phyloP scores from a whole-genome alignment of 202 grass and related monocot genomes.

The Hordeum pubiflorum region DNA sequence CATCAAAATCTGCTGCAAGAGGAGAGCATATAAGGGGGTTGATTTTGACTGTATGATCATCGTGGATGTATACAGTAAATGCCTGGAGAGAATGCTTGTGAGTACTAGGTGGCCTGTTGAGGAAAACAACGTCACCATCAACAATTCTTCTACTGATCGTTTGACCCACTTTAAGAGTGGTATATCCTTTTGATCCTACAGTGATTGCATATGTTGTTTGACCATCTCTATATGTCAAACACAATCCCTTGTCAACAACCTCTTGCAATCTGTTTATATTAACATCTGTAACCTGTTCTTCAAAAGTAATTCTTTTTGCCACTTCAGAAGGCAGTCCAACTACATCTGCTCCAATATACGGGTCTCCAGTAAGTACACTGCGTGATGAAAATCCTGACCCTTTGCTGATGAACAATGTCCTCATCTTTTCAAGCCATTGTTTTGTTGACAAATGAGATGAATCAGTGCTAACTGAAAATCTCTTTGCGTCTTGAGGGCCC shows the following conservation, averaged over 20 bases:
- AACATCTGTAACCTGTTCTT: conserved; percentile 73
- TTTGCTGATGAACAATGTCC: conserved; percentile 83
- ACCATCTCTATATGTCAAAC: conserved; percentile 82
- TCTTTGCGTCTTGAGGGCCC: conserved; percentile 71
- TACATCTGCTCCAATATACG: conserved; percentile 74
- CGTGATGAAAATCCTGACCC: conserved; percentile 87
- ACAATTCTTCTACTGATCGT: conserved; percentile 65
- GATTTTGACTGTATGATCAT: conserved; percentile 91
- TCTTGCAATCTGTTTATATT: conserved; percentile 69
- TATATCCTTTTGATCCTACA: conserved; percentile 74
- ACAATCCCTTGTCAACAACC: conserved; percentile 66
- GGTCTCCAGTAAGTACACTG: conserved; percentile 84
- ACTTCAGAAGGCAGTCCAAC: conserved; percentile 89
- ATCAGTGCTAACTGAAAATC: conserved; percentile 50
- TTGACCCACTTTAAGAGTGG: conserved; percentile 76
- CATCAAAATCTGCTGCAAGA: conserved; percentile 82
- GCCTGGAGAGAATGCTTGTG: conserved; percentile 93
- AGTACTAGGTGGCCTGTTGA: conserved; percentile 85
- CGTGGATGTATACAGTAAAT: conserved; percentile 73
- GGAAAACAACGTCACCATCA: conserved; percentile 84
- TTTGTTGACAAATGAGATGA: conserved; percentile 56
- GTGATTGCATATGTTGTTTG: conserved; percentile 71
- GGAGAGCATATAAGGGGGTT: conserved; percentile 76
- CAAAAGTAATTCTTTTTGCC: conserved; percentile 84
- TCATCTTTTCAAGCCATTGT: conserved; percentile 93